Evolutionary conservation across 78 protist genomes (phyloP).

Genomic region (Guillardia theta): DNA sequence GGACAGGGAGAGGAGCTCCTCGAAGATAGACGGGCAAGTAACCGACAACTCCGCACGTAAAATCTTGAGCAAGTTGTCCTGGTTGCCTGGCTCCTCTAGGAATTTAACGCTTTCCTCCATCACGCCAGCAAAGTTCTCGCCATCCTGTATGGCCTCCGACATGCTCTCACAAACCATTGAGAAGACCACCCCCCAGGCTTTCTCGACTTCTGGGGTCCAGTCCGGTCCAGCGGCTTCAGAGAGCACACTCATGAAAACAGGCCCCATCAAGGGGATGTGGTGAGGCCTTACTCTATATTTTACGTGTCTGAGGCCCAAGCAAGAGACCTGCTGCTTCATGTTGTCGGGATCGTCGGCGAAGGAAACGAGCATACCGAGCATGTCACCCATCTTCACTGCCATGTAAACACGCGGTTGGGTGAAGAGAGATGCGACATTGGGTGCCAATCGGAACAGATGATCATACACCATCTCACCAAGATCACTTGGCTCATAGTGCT

Average conservation of each 20-base stretch:
- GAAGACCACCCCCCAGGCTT: not conserved
- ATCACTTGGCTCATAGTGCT: too few relatives aligned
- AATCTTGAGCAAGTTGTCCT: too few relatives aligned
- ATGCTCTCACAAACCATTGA: too few relatives aligned
- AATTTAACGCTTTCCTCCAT: too few relatives aligned
- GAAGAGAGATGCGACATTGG: not conserved
- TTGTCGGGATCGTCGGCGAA: not conserved
- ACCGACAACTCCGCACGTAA: too few relatives aligned
- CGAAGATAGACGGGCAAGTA: too few relatives aligned
- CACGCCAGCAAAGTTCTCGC: too few relatives aligned
- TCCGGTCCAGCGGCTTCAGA: not conserved
- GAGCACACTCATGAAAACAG: not conserved
- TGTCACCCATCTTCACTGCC: not conserved
- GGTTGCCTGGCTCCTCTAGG: too few relatives aligned
- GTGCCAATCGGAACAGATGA: not conserved
- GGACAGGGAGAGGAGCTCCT: too few relatives aligned
- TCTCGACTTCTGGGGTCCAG: not conserved
- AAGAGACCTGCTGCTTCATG: not conserved
- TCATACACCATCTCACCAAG: not conserved
- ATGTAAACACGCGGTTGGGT: not conserved
- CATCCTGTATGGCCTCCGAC: too few relatives aligned
- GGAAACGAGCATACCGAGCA: not conserved
- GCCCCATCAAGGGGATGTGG: not conserved
- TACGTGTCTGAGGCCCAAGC: not conserved
- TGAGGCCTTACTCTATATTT: not conserved